These are phyloP conservation scores for Evansstolkia leycettana DNA, from an alignment of 495 filamentous ascomycete genomes.

Conservation along the genomic window DNA sequence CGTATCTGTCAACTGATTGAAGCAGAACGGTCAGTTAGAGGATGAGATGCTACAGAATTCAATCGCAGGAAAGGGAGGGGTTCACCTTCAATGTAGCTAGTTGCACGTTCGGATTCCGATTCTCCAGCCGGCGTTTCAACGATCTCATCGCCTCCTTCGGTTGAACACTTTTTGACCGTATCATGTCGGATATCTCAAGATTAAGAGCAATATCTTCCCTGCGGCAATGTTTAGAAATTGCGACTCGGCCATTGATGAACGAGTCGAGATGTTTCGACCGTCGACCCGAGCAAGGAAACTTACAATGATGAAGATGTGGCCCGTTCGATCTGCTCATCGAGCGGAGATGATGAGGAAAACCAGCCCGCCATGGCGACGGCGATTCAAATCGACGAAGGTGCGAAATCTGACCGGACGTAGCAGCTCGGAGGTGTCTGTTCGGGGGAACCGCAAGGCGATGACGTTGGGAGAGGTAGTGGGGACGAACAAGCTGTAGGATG, in stretches of 20 bases:
- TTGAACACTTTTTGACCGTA: constrained; percentile 91
- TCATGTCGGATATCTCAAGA: constrained; percentile 91
- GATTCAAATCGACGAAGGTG: neutral
- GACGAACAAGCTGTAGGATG: too few relatives aligned
- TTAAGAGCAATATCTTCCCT: constrained; percentile 96
- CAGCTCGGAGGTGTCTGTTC: neutral
- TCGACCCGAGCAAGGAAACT: neutral
- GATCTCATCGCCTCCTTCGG: constrained; percentile 96
- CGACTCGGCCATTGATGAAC: constrained; percentile 1
- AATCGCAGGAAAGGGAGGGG: neutral
- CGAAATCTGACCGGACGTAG: neutral
- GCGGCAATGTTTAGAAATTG: constrained; percentile 6
- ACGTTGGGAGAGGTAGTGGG: constrained; percentile 10
- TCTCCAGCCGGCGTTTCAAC: constrained; percentile 82
- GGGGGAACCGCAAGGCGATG: constrained; percentile 6
- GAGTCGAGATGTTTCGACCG: constrained; percentile 2
- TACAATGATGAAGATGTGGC: constrained; percentile 91
- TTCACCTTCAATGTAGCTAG: constrained; percentile 80
- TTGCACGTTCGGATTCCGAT: constrained; percentile 95
- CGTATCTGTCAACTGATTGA: constrained; percentile 72
- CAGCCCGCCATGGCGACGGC: constrained; percentile 67
- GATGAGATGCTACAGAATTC: neutral
- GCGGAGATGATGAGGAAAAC: constrained; percentile 76
- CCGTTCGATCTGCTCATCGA: constrained; percentile 93
- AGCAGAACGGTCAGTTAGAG: neutral